A percentile compares a stretch with the other conserved stretches of the same genome.
phyloP scores from a whole-genome alignment of 495 filamentous ascomycete species.

The Annulohypoxylon maeteangense region DNA sequence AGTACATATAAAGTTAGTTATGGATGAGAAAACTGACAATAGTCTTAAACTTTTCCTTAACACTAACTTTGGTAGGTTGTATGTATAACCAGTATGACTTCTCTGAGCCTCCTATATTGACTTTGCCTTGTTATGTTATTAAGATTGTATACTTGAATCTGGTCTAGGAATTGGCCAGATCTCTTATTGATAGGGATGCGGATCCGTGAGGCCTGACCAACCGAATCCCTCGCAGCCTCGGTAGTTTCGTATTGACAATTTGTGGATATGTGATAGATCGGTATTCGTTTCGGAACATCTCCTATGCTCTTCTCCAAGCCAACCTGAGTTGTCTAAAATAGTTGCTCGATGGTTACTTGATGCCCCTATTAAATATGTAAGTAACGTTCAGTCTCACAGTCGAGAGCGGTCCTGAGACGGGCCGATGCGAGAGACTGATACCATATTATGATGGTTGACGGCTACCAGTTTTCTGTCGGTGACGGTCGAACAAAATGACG shows the following conservation, averaged over 20 bases:
- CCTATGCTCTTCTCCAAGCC: not conserved
- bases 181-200: not conserved
- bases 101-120: not conserved
- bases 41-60: not conserved
- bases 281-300: not conserved
- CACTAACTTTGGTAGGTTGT: not conserved
- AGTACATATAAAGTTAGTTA: not conserved
- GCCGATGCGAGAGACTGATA: slow-evolving; percentile 4
- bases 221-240: not conserved
- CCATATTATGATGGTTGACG: not conserved
- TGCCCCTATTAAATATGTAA: not conserved
- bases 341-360: not conserved
- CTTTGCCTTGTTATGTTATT: not conserved
- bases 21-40: not conserved
- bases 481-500: slow-evolving; percentile 21
- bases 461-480: not conserved
- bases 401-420: slow-evolving; percentile 9
- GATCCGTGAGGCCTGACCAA: not conserved
- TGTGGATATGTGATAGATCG: slow-evolving; percentile 2
- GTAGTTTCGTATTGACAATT: slow-evolving; percentile 3
- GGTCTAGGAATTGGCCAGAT: not conserved
- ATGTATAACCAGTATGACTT: not conserved
- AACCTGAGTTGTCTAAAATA: not conserved
- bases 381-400: slow-evolving; percentile 16
- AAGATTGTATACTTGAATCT: not conserved